Base-by-base conservation (phyloP, 148 eudicot genomes). In the Mesembryanthemum crystallinum region DNA sequence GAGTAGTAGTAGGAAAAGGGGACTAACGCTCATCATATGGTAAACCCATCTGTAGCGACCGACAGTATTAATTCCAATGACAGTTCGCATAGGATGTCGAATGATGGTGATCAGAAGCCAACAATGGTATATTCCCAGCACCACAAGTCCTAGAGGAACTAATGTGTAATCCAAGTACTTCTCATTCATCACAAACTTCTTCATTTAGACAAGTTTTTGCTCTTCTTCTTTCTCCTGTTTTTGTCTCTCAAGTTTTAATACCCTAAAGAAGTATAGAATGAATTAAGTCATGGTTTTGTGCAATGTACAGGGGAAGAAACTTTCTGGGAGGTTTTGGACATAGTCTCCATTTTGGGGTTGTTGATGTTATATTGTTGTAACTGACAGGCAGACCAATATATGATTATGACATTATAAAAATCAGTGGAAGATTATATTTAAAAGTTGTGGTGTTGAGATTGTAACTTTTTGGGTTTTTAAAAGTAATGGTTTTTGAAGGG, bases 21-120 rank as follows among this genome's bases (percentile, higher is more conserved):
- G 28, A 72, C 83, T 77, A 58, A 81, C 83, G 29, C 47, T 77
- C 83, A 81, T 76, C 71, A 81, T 81, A 68, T 76, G 70, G n/a
- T 60, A 57, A 60, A 81, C 80, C 80, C 83, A 81, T 8, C 67
- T 77, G 35, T 61, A 29, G 30, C 83, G 80, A 64, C 80, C 66
- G 24, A 61, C 20, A 29, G 73, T 25, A 37, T 77, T 76, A 52
- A 81, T 73, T 6, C 80, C 80, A 42, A 81, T 77, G 14, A 81
- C 77, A 61, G 79, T 72, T n/a, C 58, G 72, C 3, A 18, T 27
- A 11, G 83, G 80, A 49, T 20, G 57, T 7, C 57, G 63, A 42
- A 17, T 30, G 33, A 81, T 81, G 70, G 60, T 63, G 51, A 49
- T 25, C 11, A 77, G 59, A 73, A 81, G 80, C 77, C 76, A 74